These are phyloP conservation scores for Cicer yamashitae DNA, from an alignment of 306 rosid species.

Conservation along the genomic window DNA sequence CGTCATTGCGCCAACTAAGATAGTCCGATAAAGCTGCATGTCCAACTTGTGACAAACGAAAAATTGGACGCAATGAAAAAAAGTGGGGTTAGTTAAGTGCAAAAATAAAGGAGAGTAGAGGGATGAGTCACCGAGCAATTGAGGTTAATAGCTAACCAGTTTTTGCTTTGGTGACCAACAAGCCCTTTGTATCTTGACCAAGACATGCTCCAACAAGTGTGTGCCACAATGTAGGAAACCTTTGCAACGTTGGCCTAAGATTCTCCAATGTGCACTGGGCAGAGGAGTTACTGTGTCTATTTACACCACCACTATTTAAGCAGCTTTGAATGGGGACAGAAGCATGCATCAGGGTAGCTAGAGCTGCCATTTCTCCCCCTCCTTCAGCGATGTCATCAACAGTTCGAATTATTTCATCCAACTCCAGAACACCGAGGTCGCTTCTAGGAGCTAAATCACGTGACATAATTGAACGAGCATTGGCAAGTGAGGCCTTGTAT, in stretches of 20 bases:
- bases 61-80: slow-evolving; percentile 19
- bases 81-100: slow-evolving; percentile 31
- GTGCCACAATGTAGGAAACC: slow-evolving; percentile 87
- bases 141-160: slow-evolving; percentile 64
- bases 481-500: slow-evolving; percentile 85
- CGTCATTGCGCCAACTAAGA: slow-evolving; percentile 82
- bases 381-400: slow-evolving; percentile 99
- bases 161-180: slow-evolving; percentile 66
- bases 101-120: slow-evolving; percentile 26
- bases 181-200: slow-evolving; percentile 71
- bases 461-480: slow-evolving; percentile 78
- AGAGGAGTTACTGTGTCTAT: slow-evolving; percentile 74
- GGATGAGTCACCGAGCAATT: slow-evolving; percentile 24
- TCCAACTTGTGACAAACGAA: slow-evolving; percentile 34
- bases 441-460: slow-evolving; percentile 63
- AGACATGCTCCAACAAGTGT: slow-evolving; percentile 79
- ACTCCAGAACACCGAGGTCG: slow-evolving; percentile 67
- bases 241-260: slow-evolving; percentile 83
- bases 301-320: slow-evolving; percentile 82
- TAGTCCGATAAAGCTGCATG: slow-evolving; percentile 75
- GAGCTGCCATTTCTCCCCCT: slow-evolving; percentile 95
- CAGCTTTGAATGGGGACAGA: slow-evolving; percentile 79
- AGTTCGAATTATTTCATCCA: slow-evolving; percentile 83
- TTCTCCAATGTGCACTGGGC: slow-evolving; percentile 96
- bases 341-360: slow-evolving; percentile 92